Conservation (phyloP, 2,329 filamentous ascomycete genomes). For the Fusarium chlamydosporum region DNA sequence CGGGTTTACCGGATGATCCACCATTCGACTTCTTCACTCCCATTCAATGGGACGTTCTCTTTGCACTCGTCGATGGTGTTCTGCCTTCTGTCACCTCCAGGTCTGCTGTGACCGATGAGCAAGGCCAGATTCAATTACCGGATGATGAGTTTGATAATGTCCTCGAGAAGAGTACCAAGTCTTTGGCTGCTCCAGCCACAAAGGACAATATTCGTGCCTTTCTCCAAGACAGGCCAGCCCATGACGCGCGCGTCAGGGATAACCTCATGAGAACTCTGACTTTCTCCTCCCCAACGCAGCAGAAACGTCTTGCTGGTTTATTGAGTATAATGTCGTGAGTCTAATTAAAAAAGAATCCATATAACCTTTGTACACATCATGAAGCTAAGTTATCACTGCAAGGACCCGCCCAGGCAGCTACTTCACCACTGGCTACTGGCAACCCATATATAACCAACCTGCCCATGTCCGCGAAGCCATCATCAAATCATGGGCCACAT, state of each 20-base stretch:
- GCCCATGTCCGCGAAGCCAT: constrained; percentile 72
- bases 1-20: constrained; percentile 50
- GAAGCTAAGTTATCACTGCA: constrained; percentile 8
- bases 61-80: constrained; percentile 69
- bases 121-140: constrained; percentile 61
- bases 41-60: constrained; percentile 68
- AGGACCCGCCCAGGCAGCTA: constrained; percentile 75
- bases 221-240: constrained; percentile 66
- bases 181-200: constrained; percentile 57
- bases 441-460: constrained; percentile 73
- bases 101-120: constrained; percentile 56
- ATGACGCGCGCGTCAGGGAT: constrained; percentile 67
- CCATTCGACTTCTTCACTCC: constrained; percentile 59
- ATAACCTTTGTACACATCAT: neutral
- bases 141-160: constrained; percentile 65
- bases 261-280: constrained; percentile 62
- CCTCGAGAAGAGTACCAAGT: constrained; percentile 57
- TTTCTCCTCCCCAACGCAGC: constrained; percentile 52
- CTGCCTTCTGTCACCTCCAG: constrained; percentile 70
- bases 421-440: constrained; percentile 76
- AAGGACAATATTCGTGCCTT: constrained; percentile 65
- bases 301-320: constrained; percentile 57
- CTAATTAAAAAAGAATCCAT: neutral
- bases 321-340: constrained; percentile 63
- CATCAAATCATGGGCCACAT: constrained; percentile 72